These are phyloP conservation scores for Castanea sativa DNA, from an alignment of 306 rosid species.

Conservation along the genomic window DNA sequence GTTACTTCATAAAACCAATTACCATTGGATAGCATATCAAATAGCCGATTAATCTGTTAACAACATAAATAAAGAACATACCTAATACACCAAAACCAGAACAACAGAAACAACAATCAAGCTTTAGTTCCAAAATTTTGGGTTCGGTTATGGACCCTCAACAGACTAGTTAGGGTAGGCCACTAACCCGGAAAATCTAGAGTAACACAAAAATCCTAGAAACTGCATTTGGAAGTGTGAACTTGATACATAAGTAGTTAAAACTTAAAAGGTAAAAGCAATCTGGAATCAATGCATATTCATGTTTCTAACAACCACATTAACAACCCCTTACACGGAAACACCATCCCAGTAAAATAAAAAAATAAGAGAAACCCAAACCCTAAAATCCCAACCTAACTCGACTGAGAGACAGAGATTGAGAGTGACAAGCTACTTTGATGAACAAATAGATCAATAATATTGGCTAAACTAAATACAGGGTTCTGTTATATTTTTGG, in stretches of 20 bases:
- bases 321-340: not conserved
- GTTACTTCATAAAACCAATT: not conserved
- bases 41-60: not conserved
- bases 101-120: too few species aligned
- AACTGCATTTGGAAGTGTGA: not conserved
- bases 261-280: not conserved
- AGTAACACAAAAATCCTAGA: not conserved
- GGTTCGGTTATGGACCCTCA: too few species aligned
- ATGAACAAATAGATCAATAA: too few species aligned
- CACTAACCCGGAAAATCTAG: not conserved
- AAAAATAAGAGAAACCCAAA: too few species aligned
- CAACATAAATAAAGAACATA: not conserved
- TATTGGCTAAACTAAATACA: too few species aligned
- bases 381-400: too few species aligned
- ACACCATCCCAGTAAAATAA: too few species aligned
- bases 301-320: not conserved
- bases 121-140: too few species aligned
- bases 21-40: not conserved
- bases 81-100: not conserved
- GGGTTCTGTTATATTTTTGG: too few species aligned
- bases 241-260: not conserved
- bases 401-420: too few species aligned
- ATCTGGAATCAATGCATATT: not conserved
- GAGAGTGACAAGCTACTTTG: not conserved
- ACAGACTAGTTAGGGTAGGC: too few species aligned